Evolutionary conservation across 345 rosid species (phyloP), one percentile per base, ranked within the genome.

Genomic region (Rhizophora apiculata): DNA sequence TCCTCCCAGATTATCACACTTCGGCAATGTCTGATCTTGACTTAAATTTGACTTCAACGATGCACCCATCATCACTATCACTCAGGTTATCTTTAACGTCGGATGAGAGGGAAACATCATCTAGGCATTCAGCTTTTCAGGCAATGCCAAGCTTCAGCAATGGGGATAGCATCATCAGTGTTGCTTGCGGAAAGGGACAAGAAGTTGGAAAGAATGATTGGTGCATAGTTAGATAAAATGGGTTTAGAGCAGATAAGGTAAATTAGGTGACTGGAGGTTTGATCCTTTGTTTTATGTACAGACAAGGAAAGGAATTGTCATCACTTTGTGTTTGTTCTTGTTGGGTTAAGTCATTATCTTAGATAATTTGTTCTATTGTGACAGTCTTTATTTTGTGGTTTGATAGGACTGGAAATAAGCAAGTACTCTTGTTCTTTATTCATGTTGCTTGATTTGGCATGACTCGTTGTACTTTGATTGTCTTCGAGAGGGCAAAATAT

Each of bases 91-190:
- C 92, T 1, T 68, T 83, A 62, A 80, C 82, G 9, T 79, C 86
- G 1, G 82, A 80, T 75, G 80, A 73, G 61, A 81, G 75, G n/a
- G 90, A 82, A 16, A 27, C 88, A 9, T 72, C 85, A 0, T 57
- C 86, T 0, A 80, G 79, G 78, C 83, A 74, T 70, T 74, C 86
- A 0, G 80, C 83, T 46, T 85, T 83, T 72, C 85, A 81, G 85
- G 74, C 53, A 69, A 72, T 81, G 86, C 66, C 82, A 24, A 72
- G 81, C 79, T 83, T 86, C 78, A 77, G 70, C 67, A 87, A 78
- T 67, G 94, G 89, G 67, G 97, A 88, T 27, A 82, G 76, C 85
- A 85, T 81, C 75, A 88, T 89, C 67, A 82, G 83, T 60, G 92
- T 89, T 69, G 89, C 89, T 64, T 89, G 78, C 84, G 63, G 27